Evolutionary conservation across 2,329 filamentous ascomycete genomes (phyloP).

Genomic region (Lomentospora prolificans): DNA sequence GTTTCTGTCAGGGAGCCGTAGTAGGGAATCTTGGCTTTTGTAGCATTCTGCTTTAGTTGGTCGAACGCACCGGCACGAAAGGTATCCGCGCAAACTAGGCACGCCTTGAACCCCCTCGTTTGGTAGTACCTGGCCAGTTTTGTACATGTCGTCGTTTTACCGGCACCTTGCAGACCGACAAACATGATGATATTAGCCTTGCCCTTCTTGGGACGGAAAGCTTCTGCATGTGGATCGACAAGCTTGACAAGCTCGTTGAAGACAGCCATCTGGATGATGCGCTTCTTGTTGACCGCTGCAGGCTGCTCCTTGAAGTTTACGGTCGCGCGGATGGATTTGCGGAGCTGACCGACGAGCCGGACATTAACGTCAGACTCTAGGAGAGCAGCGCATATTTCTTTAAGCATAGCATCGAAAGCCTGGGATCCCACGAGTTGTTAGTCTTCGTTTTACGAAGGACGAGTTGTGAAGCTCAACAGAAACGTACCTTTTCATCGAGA

Average conservation of each 20-base stretch:
- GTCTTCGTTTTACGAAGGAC: conserved; percentile 4
- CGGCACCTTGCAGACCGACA: conserved; percentile 91
- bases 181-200: conserved; percentile 99
- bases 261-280: conserved; percentile 92
- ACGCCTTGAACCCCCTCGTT: conserved; percentile 82
- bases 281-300: conserved; percentile 93
- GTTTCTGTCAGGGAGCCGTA: conserved; percentile 95
- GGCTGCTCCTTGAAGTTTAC: conserved; percentile 95
- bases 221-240: conserved; percentile 88
- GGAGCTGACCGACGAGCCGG: conserved; percentile 78
- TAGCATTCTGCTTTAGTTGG: conserved; percentile 97
- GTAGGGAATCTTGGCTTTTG: conserved; percentile 98
- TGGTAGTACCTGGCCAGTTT: conserved; percentile 95
- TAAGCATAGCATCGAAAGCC: conserved; percentile 97
- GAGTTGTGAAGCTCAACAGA: conserved; percentile 8
- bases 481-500: conserved; percentile 80
- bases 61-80: conserved; percentile 98
- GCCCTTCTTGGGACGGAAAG: conserved; percentile 95
- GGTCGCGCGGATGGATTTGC: conserved; percentile 80
- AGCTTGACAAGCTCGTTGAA: conserved; percentile 95
- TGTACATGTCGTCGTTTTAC: conserved; percentile 97
- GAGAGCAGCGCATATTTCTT: conserved; percentile 92
- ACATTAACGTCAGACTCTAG: conserved; percentile 97
- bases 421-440: conserved; percentile 23
- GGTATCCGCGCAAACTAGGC: conserved; percentile 93